Percentiles rank a stretch among this genome's conserved stretches.
Evolutionary conservation across 2,329 filamentous ascomycete species (phyloP).

Genomic region (Talaromyces amestolkiae): DNA sequence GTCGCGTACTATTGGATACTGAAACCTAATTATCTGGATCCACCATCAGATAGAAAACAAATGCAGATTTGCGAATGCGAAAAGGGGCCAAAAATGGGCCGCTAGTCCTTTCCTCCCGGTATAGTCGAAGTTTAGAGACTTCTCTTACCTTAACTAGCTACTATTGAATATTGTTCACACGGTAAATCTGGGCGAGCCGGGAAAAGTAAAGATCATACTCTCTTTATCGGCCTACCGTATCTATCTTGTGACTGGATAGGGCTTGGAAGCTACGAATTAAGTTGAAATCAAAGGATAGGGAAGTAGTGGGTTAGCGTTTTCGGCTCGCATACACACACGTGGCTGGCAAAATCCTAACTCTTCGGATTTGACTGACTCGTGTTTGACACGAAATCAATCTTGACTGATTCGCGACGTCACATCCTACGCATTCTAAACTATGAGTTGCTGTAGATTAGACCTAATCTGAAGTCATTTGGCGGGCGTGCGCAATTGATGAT

Average conservation of each 20-base stretch:
- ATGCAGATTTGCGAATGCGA: background rate
- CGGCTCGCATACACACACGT: background rate
- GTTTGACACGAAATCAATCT: background rate
- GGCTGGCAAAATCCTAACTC: background rate
- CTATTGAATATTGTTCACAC: too few relatives aligned
- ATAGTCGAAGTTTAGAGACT: background rate
- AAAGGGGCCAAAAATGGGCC: background rate
- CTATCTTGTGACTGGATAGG: background rate
- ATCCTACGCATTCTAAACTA: too few relatives aligned
- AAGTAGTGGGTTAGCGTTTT: background rate
- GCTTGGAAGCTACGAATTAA: background rate
- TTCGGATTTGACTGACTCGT: background rate
- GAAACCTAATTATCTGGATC: too few relatives aligned
- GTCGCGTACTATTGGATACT: background rate
- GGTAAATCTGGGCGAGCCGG: too few relatives aligned
- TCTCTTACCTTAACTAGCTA: background rate
- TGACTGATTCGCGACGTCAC: background rate
- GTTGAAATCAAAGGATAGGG: background rate
- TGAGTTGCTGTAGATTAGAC: too few relatives aligned
- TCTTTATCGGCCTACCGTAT: too few relatives aligned
- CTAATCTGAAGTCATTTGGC: too few relatives aligned
- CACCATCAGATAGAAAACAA: too few relatives aligned
- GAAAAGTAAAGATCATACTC: too few relatives aligned
- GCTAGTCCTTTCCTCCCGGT: background rate
- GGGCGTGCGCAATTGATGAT: too few relatives aligned